Conservation (phyloP, 139 green algal genomes). For the Nannochloris sp. region DNA sequence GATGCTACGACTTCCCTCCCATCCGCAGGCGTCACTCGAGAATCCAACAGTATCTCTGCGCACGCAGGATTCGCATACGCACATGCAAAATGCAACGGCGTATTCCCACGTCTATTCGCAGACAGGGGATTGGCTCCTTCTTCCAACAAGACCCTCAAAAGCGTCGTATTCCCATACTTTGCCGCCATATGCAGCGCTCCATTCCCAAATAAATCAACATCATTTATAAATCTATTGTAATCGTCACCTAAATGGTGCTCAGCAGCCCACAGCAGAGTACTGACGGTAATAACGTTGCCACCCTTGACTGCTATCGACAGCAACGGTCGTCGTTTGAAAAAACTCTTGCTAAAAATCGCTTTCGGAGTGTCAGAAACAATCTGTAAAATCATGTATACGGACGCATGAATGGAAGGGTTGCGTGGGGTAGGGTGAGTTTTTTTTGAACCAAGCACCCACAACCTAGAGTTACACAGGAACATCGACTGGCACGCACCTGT, state of each 20-base stretch:
- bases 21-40: neutral
- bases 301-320: neutral
- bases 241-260: slow-evolving; percentile 6
- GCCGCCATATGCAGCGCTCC: slow-evolving; percentile 10
- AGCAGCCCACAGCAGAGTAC: slow-evolving; percentile 8
- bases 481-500: no score
- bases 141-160: slow-evolving; percentile 11
- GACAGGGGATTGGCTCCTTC: slow-evolving; percentile 6
- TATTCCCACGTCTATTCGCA: slow-evolving; percentile 3
- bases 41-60: slow-evolving; percentile 5
- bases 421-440: no score
- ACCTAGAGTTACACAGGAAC: no score
- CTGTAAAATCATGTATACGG: neutral
- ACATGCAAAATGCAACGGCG: slow-evolving; percentile 6
- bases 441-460: no score
- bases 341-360: slow-evolving; percentile 1
- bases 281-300: neutral
- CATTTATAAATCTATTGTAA: slow-evolving; percentile 9
- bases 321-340: slow-evolving; percentile 1
- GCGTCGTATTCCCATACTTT: neutral
- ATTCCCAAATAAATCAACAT: slow-evolving; percentile 1
- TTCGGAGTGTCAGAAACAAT: neutral
- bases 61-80: neutral
- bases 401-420: no score
- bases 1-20: neutral